Evolutionary conservation across 2,329 filamentous ascomycete species (phyloP).

Genomic region (Cercospora sp.): DNA sequence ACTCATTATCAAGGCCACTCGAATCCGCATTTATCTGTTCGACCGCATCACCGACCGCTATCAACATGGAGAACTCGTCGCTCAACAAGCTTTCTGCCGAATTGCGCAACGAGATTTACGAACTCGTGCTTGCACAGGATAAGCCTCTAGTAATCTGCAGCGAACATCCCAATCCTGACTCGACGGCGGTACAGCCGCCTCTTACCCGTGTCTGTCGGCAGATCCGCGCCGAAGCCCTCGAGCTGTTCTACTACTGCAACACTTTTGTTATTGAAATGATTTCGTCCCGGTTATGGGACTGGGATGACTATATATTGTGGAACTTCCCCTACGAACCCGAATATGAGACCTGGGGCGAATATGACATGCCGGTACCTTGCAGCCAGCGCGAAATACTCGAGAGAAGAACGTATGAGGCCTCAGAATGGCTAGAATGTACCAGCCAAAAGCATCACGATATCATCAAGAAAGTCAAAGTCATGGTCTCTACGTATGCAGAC

Average conservation of each 20-base stretch:
- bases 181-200: not conserved
- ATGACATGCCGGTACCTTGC: too few relatives aligned
- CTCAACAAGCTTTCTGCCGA: constrained; percentile 3
- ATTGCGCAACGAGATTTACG: not conserved
- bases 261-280: not conserved
- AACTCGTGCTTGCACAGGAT: not conserved
- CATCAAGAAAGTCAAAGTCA: not conserved
- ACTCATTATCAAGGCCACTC: too few relatives aligned
- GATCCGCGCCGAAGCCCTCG: not conserved
- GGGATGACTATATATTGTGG: not conserved
- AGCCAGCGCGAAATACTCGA: not conserved
- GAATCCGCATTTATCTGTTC: too few relatives aligned
- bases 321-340: not conserved
- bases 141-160: not conserved
- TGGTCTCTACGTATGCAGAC: not conserved
- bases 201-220: not conserved
- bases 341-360: too few relatives aligned
- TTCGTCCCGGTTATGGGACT: not conserved
- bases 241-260: not conserved
- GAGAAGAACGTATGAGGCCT: not conserved
- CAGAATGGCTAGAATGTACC: not conserved
- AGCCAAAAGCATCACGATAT: not conserved
- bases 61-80: not conserved
- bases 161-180: not conserved
- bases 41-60: too few relatives aligned